Conservation (phyloP, 306 rosid genomes). For the Parietaria judaica region DNA sequence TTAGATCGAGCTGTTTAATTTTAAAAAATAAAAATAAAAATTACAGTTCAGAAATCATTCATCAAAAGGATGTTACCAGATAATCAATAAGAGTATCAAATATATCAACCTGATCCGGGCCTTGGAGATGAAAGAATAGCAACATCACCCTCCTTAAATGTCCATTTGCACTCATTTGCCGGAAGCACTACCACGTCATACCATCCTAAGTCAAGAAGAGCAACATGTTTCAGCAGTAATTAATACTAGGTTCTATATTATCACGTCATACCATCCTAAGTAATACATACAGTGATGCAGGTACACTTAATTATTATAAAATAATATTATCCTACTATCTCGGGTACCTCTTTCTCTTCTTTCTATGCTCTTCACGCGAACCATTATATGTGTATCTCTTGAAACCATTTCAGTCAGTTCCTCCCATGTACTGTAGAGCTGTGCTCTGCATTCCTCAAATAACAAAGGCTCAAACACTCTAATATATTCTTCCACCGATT, state of each 20-base stretch:
- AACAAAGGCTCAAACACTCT: slow-evolving; percentile 93
- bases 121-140: slow-evolving; percentile 85
- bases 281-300: no score
- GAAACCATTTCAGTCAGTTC: slow-evolving; percentile 74
- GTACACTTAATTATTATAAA: background rate
- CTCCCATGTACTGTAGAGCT: slow-evolving; percentile 95
- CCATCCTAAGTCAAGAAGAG: slow-evolving; percentile 64
- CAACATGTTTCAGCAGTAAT: background rate
- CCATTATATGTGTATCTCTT: slow-evolving; percentile 82
- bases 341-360: slow-evolving; percentile 87
- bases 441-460: slow-evolving; percentile 98
- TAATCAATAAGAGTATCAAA: background rate
- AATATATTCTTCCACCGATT: slow-evolving; percentile 83
- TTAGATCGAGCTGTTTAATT: slow-evolving; percentile 59
- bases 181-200: slow-evolving; percentile 90
- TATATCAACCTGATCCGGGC: slow-evolving; percentile 82
- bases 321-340: background rate
- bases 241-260: background rate
- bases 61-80: background rate
- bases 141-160: slow-evolving; percentile 99
- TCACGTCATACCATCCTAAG: no score
- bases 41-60: no score
- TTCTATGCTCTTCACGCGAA: slow-evolving; percentile 78
- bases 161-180: slow-evolving; percentile 79
- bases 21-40: slow-evolving; percentile 10